Evolutionary conservation across 352 stramenopile species (phyloP), one percentile per base, ranked within the genome.

Genomic region (Pythium angustatum): DNA sequence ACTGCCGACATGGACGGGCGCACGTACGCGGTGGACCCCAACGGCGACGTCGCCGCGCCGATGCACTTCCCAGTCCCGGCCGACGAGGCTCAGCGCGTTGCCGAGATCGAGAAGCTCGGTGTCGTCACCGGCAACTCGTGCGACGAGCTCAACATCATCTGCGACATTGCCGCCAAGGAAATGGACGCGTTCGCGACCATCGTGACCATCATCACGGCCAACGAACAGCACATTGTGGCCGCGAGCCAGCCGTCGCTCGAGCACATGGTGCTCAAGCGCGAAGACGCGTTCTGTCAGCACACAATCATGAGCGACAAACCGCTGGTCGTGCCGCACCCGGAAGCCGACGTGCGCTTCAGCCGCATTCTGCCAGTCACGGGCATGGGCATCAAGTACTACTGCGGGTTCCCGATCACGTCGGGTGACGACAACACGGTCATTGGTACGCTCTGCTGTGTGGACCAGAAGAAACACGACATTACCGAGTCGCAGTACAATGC

Each of bases 71-170:
- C 76, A 7, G 55, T 81, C 14, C 63, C 72, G 1, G 55, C 34
- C 14, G 81, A 84, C 61, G 83, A 92, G 48, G 58, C 66, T 6
- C 31, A 78, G 36, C 83, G 83, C 36, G 34, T 86, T 1, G 28
- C 75, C 31, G 65, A 75, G 10, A 85, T 92, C 61, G 55, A 78
- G 30, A 62, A 78, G 34, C 62, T 71, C 12, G 64, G 75, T 27
- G 53, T 89, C 17, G 58, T 78, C 31, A 51, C 77, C 21, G 55
- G 79, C 12, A 75, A 72, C 10, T 66, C 74, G 15, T 70, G 75
- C n/a, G 73, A 83, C 15, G 83, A 92, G 55, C 75, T 92, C 22
- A 77, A 81, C 24, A 88, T 89, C 59, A 87, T 92, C 49, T 92
- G 83, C 51, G 76, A 73, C 14, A 66, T 92, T 41, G 83, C 79